Percentiles rank a stretch among this genome's conserved stretches.
phyloP scores from a whole-genome alignment of 2,329 filamentous ascomycete species.

The Phyllosticta paracitricarpa region DNA sequence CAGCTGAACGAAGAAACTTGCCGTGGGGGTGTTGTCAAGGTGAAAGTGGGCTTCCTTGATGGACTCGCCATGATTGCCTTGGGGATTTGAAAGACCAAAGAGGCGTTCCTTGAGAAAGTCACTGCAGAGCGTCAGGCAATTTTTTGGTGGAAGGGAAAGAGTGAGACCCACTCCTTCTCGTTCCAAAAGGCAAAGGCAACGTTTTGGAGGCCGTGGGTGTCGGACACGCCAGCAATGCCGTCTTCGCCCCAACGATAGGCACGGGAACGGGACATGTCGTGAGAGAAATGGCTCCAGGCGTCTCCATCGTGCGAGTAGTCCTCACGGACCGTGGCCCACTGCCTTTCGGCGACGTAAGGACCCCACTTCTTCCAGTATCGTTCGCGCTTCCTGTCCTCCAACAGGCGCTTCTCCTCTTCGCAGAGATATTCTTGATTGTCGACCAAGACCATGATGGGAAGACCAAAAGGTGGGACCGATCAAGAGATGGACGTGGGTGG shows the following conservation, averaged over 20 bases:
- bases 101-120: constrained; percentile 90
- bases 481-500: background rate
- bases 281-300: constrained; percentile 93
- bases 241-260: constrained; percentile 95
- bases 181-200: constrained; percentile 98
- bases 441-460: constrained; percentile 67
- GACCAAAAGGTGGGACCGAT: background rate
- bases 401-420: constrained; percentile 81
- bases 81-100: constrained; percentile 89
- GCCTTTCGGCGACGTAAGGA: constrained; percentile 82
- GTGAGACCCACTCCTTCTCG: constrained; percentile 66
- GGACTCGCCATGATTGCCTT: constrained; percentile 95
- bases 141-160: background rate
- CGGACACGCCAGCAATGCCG: constrained; percentile 90
- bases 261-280: constrained; percentile 81
- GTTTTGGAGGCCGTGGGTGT: constrained; percentile 84
- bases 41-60: constrained; percentile 97
- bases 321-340: constrained; percentile 87
- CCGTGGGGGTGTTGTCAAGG: constrained; percentile 80
- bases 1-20: constrained; percentile 20
- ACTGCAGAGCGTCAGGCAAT: constrained; percentile 43
- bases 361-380: constrained; percentile 99
- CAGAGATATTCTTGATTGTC: constrained; percentile 81
- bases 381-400: constrained; percentile 68
- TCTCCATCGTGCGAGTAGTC: constrained; percentile 87